Percentiles rank a stretch among this genome's conserved stretches.
phyloP scores from a whole-genome alignment of 1,139 yeast species.

The Candida pseudocylindracea region DNA sequence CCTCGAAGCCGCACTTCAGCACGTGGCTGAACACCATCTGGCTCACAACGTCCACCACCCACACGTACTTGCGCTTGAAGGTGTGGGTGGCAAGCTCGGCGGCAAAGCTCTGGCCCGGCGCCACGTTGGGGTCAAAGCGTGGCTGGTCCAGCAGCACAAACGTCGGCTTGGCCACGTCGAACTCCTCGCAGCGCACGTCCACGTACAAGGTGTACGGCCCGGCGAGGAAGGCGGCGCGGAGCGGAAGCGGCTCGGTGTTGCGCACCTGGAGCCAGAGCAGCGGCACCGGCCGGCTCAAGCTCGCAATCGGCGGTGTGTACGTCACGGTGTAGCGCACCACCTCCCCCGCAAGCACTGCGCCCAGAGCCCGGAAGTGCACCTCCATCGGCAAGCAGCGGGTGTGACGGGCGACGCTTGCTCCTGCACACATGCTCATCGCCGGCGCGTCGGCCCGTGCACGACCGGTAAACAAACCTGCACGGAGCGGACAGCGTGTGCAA shows the following conservation, averaged over 20 bases:
- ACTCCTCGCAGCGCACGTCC: slow-evolving; percentile 51
- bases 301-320: too few relatives aligned
- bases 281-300: too few relatives aligned
- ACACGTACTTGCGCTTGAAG: slow-evolving; percentile 21
- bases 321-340: too few relatives aligned
- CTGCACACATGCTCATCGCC: too few relatives aligned
- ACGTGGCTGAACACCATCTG: slow-evolving; percentile 8
- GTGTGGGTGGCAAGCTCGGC: slow-evolving; percentile 6
- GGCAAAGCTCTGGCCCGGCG: neutral
- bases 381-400: too few relatives aligned
- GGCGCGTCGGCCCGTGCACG: too few relatives aligned
- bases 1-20: slow-evolving; percentile 3
- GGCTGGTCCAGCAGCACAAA: slow-evolving; percentile 51
- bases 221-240: slow-evolving; percentile 71
- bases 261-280: slow-evolving; percentile 38
- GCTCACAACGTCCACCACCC: slow-evolving; percentile 8
- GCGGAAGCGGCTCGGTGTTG: slow-evolving; percentile 51
- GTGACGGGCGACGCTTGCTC: too few relatives aligned
- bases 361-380: too few relatives aligned
- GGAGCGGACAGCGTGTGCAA: too few relatives aligned
- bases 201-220: slow-evolving; percentile 85
- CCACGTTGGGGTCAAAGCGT: slow-evolving; percentile 38
- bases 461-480: too few relatives aligned
- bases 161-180: slow-evolving; percentile 26
- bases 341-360: too few relatives aligned